Base-by-base conservation (phyloP, 306 rosid genomes). In the Citrullus mucosospermus region DNA sequence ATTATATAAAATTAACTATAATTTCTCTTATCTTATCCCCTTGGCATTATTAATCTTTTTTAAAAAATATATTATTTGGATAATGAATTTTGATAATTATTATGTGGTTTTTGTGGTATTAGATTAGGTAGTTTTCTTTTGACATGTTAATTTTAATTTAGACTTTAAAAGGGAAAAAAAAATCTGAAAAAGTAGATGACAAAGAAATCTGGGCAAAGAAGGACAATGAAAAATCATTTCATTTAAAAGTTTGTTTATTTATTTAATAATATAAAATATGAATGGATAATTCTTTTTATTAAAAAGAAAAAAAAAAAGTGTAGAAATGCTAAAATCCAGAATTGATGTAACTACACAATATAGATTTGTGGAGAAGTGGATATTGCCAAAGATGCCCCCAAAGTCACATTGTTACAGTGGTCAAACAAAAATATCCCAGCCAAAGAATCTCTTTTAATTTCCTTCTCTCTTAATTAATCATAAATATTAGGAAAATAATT, bases 321-420 rank as follows among this genome's bases (percentile, higher is more conserved):
- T 66, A 16, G 75, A 70, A 73, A 72, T n/a, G 61, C 51, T 51
- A 39, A 22, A 72, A 74, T 57, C 56, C 18, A 65, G 58, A 80
- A 38, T 28, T 83, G 82, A 81, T 63, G 83, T 61, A 81, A 83
- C 87, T 48, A 81, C 70, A 78, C 85, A 78, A 34, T 73, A 69
- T 38, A 18, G n/a, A 44, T 12, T 9, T 39, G 18, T 46, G 56
- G 74, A 70, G 70, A 13, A 16, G 67, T 36, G 54, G 83, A 62
- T 57, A 56, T 60, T 58, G 55, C 56, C 16, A 32, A 32, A 59
- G 38, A 59, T 43, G 61, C 44, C 61, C 61, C 62, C 16, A 74
- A 51, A 51, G 4, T 74, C 62, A 74, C 55, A 44, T 70, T 48
- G 8, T 48, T n/a, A 68, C 74, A n/a, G 32, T 38, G 74, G 4